Percentiles rank a stretch among this genome's conserved stretches.
These are phyloP conservation scores for Neolecta irregularis DNA, from an alignment of 1,139 yeast species.

Conservation along the genomic window DNA sequence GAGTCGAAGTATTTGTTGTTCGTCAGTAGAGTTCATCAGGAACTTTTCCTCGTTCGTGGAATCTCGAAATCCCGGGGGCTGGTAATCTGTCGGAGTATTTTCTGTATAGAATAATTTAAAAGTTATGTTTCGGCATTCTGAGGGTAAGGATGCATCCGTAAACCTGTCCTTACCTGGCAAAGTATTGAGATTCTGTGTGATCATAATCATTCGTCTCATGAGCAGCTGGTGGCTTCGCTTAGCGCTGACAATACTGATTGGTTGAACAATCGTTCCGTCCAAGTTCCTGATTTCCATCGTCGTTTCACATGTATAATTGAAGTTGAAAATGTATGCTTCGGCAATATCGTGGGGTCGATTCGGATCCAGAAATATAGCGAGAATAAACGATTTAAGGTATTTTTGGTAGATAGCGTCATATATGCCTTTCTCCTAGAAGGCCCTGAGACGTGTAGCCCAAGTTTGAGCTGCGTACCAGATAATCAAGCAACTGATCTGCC, in stretches of 20 bases:
- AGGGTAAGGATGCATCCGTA: not conserved
- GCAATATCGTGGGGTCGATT: constrained; percentile 26
- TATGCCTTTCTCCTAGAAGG: constrained; percentile 27
- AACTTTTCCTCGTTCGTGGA: constrained; percentile 24
- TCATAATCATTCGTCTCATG: constrained; percentile 34
- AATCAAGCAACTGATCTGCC: constrained; percentile 33
- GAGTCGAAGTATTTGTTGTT: constrained; percentile 8
- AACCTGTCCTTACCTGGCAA: constrained; percentile 24
- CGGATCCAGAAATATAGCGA: constrained; percentile 32
- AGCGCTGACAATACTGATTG: constrained; percentile 20
- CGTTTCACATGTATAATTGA: constrained; percentile 26
- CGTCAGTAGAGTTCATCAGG: constrained; percentile 8
- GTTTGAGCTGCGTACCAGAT: no score
- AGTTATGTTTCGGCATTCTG: constrained; percentile 25
- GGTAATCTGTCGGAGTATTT: constrained; percentile 32
- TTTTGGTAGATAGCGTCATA: constrained; percentile 30
- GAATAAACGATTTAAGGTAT: constrained; percentile 32
- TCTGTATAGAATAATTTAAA: constrained; percentile 37
- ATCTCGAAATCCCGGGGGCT: constrained; percentile 35
- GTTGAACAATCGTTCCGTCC: constrained; percentile 14
- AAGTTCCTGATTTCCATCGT: constrained; percentile 21
- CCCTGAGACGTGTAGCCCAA: no score
- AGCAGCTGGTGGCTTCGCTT: constrained; percentile 32
- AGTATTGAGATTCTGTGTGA: constrained; percentile 38
- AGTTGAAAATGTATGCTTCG: constrained; percentile 37